Conservation (phyloP, 2,329 filamentous ascomycete species). For the Chalaropsis ovoidea region DNA sequence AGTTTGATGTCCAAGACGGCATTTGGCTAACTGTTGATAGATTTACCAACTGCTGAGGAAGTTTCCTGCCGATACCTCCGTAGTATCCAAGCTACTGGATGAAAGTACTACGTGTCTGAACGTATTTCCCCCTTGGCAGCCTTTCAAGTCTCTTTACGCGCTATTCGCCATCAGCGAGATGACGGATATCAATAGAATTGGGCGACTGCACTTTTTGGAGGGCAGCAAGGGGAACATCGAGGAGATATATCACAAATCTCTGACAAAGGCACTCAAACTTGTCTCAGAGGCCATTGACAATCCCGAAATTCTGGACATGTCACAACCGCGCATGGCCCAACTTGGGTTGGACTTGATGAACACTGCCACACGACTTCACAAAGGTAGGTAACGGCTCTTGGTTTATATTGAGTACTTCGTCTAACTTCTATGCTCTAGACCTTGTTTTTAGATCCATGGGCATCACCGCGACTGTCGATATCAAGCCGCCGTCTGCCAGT, state of each 20-base stretch:
- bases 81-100: conserved; percentile 50
- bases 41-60: conserved; percentile 61
- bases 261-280: conserved; percentile 42
- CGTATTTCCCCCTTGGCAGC: conserved; percentile 58
- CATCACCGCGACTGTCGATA: background rate
- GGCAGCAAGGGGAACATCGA: conserved; percentile 18
- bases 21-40: conserved; percentile 31
- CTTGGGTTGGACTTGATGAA: conserved; percentile 20
- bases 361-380: conserved; percentile 32
- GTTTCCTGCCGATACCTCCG: conserved; percentile 56
- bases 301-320: conserved; percentile 39
- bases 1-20: background rate
- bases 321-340: conserved; percentile 10
- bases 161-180: conserved; percentile 56
- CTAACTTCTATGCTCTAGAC: background rate
- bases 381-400: conserved; percentile 32
- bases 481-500: conserved; percentile 3
- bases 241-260: conserved; percentile 31
- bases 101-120: conserved; percentile 44
- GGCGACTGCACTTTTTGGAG: conserved; percentile 26
- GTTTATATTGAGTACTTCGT: background rate
- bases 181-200: conserved; percentile 35
- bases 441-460: background rate
- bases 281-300: conserved; percentile 53
- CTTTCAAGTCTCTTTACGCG: conserved; percentile 65